Evolutionary conservation across 352 stramenopile genomes (phyloP).

Genomic region (Globisporangium irregulare): DNA sequence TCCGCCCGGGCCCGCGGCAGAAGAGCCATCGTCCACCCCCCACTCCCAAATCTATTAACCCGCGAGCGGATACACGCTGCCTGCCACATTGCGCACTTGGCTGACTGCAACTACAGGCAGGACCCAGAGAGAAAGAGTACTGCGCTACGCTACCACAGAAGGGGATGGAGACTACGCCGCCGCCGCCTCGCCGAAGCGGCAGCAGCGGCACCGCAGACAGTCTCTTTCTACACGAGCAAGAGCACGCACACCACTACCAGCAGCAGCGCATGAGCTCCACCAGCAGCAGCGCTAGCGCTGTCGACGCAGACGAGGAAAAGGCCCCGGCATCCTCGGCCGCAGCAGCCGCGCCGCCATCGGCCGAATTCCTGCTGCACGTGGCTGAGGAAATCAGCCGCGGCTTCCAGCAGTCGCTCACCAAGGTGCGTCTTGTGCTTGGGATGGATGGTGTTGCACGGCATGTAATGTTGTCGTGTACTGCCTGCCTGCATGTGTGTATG

Average conservation of each 20-base stretch:
- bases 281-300: neutral
- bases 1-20: conserved; percentile 8
- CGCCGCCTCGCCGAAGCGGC: neutral
- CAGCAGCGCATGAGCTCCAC: neutral
- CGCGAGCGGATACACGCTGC: neutral
- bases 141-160: neutral
- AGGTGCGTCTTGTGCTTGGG: conserved; percentile 15
- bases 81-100: conserved; percentile 1
- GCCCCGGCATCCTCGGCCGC: neutral
- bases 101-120: conserved; percentile 6
- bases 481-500: neutral
- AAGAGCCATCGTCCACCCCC: conserved; percentile 19
- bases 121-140: neutral
- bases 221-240: neutral
- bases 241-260: neutral
- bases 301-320: neutral
- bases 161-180: neutral
- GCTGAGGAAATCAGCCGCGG: conserved; percentile 21
- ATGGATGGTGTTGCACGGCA: neutral
- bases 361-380: conserved; percentile 25
- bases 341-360: conserved; percentile 7
- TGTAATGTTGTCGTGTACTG: conserved; percentile 1
- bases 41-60: conserved; percentile 14
- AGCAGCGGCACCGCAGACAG: conserved; percentile 5
- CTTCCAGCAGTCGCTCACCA: conserved; percentile 24